A percentile compares a stretch with the other conserved stretches of the same genome.
These are phyloP conservation scores for Voacanga thouarsii DNA, from an alignment of 257 asterid genomes.

Conservation along the genomic window DNA sequence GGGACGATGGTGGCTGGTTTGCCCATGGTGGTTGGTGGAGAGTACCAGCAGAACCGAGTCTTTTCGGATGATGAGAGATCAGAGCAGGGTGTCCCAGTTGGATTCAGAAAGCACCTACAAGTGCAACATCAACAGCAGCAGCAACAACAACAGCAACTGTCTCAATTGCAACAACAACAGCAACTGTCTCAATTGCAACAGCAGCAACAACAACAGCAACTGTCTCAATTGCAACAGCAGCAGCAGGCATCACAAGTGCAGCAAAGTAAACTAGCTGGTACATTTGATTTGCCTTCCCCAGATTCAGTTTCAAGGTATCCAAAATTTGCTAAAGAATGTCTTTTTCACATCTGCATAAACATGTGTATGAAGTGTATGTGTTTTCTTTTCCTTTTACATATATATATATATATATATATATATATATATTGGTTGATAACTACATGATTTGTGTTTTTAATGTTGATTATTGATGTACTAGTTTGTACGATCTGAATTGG, in stretches of 20 bases:
- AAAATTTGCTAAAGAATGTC: neutral
- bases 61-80: conserved; percentile 80
- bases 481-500: conserved; percentile 11
- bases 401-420: too few relatives aligned
- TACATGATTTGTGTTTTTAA: too few relatives aligned
- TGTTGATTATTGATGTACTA: neutral
- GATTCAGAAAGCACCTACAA: conserved; percentile 43
- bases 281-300: conserved; percentile 69
- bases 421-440: neutral
- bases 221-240: conserved; percentile 29
- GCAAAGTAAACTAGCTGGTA: conserved; percentile 41
- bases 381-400: too few relatives aligned
- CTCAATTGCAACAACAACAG: conserved; percentile 33
- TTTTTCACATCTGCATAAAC: neutral
- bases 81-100: conserved; percentile 48
- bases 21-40: conserved; percentile 60
- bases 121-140: conserved; percentile 49
- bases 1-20: conserved; percentile 36
- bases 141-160: conserved; percentile 27
- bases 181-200: conserved; percentile 28
- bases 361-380: neutral
- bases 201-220: conserved; percentile 26
- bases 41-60: conserved; percentile 40
- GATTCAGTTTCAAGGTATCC: conserved; percentile 85
- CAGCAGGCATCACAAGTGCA: conserved; percentile 52